Conservation (phyloP, 768 basidiomycete genomes). For the Zangia roseola region DNA sequence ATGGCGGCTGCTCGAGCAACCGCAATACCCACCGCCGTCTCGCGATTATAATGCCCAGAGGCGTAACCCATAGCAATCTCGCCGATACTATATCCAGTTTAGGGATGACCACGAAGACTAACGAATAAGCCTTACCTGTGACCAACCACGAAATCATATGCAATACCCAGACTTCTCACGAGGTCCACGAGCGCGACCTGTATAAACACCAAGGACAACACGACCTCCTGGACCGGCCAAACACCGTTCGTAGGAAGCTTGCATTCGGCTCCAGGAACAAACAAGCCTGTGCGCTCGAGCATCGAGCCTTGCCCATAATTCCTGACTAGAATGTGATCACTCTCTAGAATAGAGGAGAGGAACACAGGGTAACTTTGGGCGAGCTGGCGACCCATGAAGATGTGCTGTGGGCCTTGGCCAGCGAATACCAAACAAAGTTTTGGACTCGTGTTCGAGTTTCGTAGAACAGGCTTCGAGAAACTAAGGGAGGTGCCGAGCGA, state of each 20-base stretch:
- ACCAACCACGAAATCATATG: constrained; percentile 35
- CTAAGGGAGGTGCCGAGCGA: constrained; percentile 22
- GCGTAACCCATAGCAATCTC: constrained; percentile 40
- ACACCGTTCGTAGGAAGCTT: constrained; percentile 22
- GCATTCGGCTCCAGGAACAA: constrained; percentile 27
- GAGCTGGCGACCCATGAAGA: constrained; percentile 37
- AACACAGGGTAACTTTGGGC: constrained; percentile 32
- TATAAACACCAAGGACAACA: constrained; percentile 33
- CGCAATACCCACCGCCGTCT: constrained; percentile 35
- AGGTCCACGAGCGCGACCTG: constrained; percentile 36
- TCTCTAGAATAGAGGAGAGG: constrained; percentile 29
- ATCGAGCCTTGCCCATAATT: constrained; percentile 31
- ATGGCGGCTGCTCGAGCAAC: constrained; percentile 37
- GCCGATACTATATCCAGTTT: constrained; percentile 22
- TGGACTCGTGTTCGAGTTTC: constrained; percentile 21
- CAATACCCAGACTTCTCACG: constrained; percentile 30
- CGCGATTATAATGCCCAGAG: constrained; percentile 35
- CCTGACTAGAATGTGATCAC: constrained; percentile 32
- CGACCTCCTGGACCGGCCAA: constrained; percentile 35
- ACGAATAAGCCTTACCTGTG: constrained; percentile 23
- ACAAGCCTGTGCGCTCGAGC: constrained; percentile 34
- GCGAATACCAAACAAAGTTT: constrained; percentile 36
- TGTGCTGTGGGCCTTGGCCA: constrained; percentile 37
- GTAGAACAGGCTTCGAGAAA: constrained; percentile 30
- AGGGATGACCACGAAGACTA: constrained; percentile 1